Evolutionary conservation across 2,329 filamentous ascomycete genomes (phyloP).

Genomic region (Coniochaeta pulveracea): DNA sequence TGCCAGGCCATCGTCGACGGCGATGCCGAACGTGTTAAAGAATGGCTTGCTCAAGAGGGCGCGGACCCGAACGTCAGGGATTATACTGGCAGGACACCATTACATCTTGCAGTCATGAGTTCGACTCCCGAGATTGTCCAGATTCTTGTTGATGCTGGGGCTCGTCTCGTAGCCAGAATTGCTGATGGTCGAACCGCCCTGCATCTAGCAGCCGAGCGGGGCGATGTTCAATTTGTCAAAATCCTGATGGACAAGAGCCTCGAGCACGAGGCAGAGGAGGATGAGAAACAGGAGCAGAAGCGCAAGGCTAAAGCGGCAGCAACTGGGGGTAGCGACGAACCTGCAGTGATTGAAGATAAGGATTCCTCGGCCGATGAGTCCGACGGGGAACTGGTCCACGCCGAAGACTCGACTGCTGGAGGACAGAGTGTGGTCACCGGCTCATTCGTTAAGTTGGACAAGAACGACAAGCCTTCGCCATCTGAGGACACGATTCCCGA

Average conservation of each 20-base stretch:
- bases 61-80: slow-evolving; percentile 64
- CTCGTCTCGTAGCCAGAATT: slow-evolving; percentile 61
- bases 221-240: slow-evolving; percentile 56
- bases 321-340: slow-evolving; percentile 12
- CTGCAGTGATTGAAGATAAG: slow-evolving; percentile 20
- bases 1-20: slow-evolving; percentile 73
- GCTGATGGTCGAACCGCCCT: slow-evolving; percentile 73
- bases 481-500: slow-evolving; percentile 30
- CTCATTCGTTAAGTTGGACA: slow-evolving; percentile 60
- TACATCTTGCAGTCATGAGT: slow-evolving; percentile 63
- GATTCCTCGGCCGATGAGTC: slow-evolving; percentile 21
- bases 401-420: slow-evolving; percentile 32
- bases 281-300: slow-evolving; percentile 41
- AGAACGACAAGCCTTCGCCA: slow-evolving; percentile 17
- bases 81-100: slow-evolving; percentile 65
- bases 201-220: slow-evolving; percentile 68
- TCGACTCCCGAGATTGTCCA: slow-evolving; percentile 62
- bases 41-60: slow-evolving; percentile 58
- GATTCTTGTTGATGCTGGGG: slow-evolving; percentile 58
- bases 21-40: slow-evolving; percentile 57
- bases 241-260: slow-evolving; percentile 64
- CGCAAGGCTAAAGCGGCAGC: slow-evolving; percentile 20
- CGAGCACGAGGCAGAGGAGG: slow-evolving; percentile 58
- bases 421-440: slow-evolving; percentile 48
- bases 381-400: slow-evolving; percentile 35